Evolutionary conservation across 805 yeast species (phyloP), one percentile per base, ranked within the genome.

Genomic region (Nakazawaea laoshanensis): DNA sequence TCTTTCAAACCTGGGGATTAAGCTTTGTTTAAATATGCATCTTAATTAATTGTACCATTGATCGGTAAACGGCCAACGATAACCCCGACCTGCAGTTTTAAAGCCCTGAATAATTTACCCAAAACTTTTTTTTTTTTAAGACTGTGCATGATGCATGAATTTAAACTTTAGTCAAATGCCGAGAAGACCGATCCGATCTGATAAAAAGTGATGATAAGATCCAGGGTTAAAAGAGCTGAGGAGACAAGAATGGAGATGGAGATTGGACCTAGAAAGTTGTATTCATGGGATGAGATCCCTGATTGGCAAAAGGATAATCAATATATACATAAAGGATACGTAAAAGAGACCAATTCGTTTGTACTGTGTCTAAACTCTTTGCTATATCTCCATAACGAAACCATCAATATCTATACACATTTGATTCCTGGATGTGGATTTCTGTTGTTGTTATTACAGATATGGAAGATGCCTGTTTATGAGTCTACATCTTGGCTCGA

Each of bases 291-390:
- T 34, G 73, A 72, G 42, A 43, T 72, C 6, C 72, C 70, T 19
- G 51, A 48, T 9, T 72, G 79, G 79, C 78, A 71, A 41, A 60
- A 66, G 43, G 79, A 72, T 40, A 72, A 72, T 41, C 72, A 70
- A 41, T 71, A 45, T 39, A 71, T 72, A 11, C 43, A 56, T 11
- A 53, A 67, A 0, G 75, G 76, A 0, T 72, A 72, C 42, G 74
- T 72, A 17, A 52, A 47, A 36, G 70, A 61, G 38, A 70, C 77
- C 1, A 41, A 49, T 8, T 64, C 71, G 18, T 55, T 53, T 24
- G 37, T 35, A 23, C 50, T 48, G 29, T 65, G 74, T 37, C 43
- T 65, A 5, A 40, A 46, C 15, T 65, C 76, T 0, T 47, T 72
- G 12, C 39, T 56, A 7, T 70, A 66, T 35, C 34, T 69, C 4